Evolutionary conservation across 2,329 filamentous ascomycete species (phyloP).

Genomic region (Colletotrichum sublineola): DNA sequence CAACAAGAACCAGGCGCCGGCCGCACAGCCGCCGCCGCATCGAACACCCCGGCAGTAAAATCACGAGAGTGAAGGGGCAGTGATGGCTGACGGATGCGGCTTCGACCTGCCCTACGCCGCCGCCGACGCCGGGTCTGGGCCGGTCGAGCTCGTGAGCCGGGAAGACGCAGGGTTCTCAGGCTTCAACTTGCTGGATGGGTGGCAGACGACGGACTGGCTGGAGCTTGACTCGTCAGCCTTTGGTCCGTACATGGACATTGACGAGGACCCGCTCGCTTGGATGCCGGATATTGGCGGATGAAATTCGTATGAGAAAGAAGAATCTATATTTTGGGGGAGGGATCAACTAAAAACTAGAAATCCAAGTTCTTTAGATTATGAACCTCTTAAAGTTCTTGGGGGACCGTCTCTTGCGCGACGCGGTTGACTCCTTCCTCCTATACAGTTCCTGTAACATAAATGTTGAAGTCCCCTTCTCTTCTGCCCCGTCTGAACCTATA

Average conservation of each 20-base stretch:
- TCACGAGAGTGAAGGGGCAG: not conserved
- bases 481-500: slow-evolving; percentile 59
- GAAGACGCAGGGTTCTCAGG: slow-evolving; percentile 22
- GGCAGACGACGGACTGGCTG: slow-evolving; percentile 50
- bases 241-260: slow-evolving; percentile 42
- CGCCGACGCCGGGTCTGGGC: not conserved
- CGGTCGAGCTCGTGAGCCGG: slow-evolving; percentile 27
- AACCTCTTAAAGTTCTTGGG: slow-evolving; percentile 55
- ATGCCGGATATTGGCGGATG: slow-evolving; percentile 38
- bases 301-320: not conserved
- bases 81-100: slow-evolving; percentile 15
- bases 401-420: slow-evolving; percentile 49
- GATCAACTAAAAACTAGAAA: not conserved
- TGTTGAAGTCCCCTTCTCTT: slow-evolving; percentile 58
- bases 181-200: slow-evolving; percentile 43
- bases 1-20: slow-evolving; percentile 3
- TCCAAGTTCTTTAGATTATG: slow-evolving; percentile 42
- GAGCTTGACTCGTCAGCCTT: slow-evolving; percentile 47
- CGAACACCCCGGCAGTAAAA: not conserved
- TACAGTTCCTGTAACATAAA: slow-evolving; percentile 55
- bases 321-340: not conserved
- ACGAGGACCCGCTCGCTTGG: slow-evolving; percentile 35
- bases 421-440: slow-evolving; percentile 53
- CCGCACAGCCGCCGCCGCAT: not conserved
- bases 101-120: slow-evolving; percentile 21